phyloP scores from a whole-genome alignment of 768 basidiomycete genomes.

The Lactarius tabidus region DNA sequence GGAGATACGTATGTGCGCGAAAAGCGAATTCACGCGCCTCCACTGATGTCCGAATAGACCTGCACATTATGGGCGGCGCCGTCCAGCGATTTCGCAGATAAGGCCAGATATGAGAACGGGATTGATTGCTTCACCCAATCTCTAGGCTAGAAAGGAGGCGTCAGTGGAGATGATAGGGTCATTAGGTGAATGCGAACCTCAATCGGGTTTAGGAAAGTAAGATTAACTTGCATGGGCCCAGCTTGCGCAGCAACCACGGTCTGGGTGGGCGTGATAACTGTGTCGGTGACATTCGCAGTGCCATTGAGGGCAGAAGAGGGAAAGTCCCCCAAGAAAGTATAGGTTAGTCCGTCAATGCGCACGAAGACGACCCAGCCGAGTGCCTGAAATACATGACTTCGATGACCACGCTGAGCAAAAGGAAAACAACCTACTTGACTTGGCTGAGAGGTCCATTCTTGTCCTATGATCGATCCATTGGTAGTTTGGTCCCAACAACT shows the following conservation, averaged over 20 bases:
- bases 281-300: slow-evolving; percentile 25
- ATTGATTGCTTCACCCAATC: slow-evolving; percentile 38
- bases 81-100: slow-evolving; percentile 33
- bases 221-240: slow-evolving; percentile 37
- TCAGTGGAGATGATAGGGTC: neutral
- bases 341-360: slow-evolving; percentile 19
- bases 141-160: slow-evolving; percentile 28
- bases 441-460: slow-evolving; percentile 24
- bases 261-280: slow-evolving; percentile 36
- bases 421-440: neutral
- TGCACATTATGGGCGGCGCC: slow-evolving; percentile 35
- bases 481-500: slow-evolving; percentile 25
- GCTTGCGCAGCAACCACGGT: slow-evolving; percentile 34
- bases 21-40: slow-evolving; percentile 28
- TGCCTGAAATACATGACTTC: slow-evolving; percentile 1
- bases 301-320: neutral
- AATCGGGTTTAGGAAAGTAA: slow-evolving; percentile 39
- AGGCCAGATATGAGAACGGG: slow-evolving; percentile 38
- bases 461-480: slow-evolving; percentile 2
- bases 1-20: neutral
- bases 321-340: slow-evolving; percentile 25
- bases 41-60: slow-evolving; percentile 40
- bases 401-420: too few species aligned
- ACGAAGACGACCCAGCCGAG: slow-evolving; percentile 22
- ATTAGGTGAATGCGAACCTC: slow-evolving; percentile 29